Conservation (phyloP, 805 yeast genomes). For the Hyphopichia homilentoma region DNA sequence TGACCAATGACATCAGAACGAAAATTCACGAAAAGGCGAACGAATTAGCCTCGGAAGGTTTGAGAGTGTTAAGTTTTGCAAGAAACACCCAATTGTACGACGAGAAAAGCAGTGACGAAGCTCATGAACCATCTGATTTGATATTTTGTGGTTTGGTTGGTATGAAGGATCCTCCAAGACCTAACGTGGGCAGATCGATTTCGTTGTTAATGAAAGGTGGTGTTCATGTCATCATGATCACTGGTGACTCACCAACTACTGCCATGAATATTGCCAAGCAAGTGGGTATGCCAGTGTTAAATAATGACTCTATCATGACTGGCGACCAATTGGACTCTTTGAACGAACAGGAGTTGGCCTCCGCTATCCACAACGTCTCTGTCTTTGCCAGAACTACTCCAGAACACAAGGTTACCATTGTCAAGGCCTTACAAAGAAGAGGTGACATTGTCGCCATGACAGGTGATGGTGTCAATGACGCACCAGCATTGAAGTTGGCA, state of each 20-base stretch:
- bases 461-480: constrained; percentile 99
- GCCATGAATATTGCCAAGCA: constrained; percentile 82
- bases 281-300: constrained; percentile 80
- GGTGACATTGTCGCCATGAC: constrained; percentile 98
- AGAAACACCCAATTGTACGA: constrained; percentile 36
- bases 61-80: constrained; percentile 83
- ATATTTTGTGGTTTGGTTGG: constrained; percentile 85
- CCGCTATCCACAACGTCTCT: constrained; percentile 75
- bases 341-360: constrained; percentile 68
- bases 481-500: constrained; percentile 93
- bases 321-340: constrained; percentile 81
- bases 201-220: constrained; percentile 82
- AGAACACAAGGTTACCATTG: constrained; percentile 87
- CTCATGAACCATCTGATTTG: constrained; percentile 51
- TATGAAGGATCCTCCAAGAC: constrained; percentile 98
- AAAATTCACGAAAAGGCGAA: constrained; percentile 57
- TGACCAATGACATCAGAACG: constrained; percentile 48
- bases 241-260: constrained; percentile 90
- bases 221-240: constrained; percentile 96
- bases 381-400: constrained; percentile 96
- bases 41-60: constrained; percentile 73
- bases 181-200: constrained; percentile 74
- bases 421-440: constrained; percentile 80
- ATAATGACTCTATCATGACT: constrained; percentile 66
- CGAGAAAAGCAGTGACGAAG: constrained; percentile 24